Evolutionary conservation across 2,329 filamentous ascomycete genomes (phyloP).

Genomic region (Talaromyces sp.): DNA sequence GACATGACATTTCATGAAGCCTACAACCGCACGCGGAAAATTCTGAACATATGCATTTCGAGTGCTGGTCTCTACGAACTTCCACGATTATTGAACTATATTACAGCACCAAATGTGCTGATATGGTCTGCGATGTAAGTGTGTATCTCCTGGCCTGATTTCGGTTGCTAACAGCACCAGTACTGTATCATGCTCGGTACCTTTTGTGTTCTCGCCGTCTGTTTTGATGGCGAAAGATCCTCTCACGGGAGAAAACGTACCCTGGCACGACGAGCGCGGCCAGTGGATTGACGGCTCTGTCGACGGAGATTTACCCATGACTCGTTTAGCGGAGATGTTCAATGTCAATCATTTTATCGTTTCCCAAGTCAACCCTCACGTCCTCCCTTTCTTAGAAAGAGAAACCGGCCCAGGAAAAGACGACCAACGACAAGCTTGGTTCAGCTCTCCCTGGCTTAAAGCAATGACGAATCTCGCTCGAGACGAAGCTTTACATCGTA

Average conservation of each 20-base stretch:
- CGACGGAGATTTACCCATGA: constrained; percentile 91
- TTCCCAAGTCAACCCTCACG: constrained; percentile 92
- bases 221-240: constrained; percentile 82
- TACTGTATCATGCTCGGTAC: constrained; percentile 91
- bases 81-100: constrained; percentile 82
- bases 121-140: constrained; percentile 87
- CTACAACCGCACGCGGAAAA: constrained; percentile 87
- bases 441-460: constrained; percentile 57
- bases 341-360: constrained; percentile 99
- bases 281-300: constrained; percentile 93
- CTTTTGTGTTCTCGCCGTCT: constrained; percentile 76
- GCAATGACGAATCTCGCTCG: constrained; percentile 70
- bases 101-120: constrained; percentile 89
- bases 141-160: neutral
- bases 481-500: constrained; percentile 73
- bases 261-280: constrained; percentile 83
- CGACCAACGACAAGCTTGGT: constrained; percentile 30
- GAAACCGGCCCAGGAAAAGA: constrained; percentile 55
- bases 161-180: constrained; percentile 27
- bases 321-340: constrained; percentile 86
- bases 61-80: constrained; percentile 83
- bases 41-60: constrained; percentile 92
- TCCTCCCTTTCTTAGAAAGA: constrained; percentile 77
- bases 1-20: constrained; percentile 94
- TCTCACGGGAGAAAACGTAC: constrained; percentile 68